Conservation (phyloP, 495 filamentous ascomycete species). For the Aspergillus leporis region DNA sequence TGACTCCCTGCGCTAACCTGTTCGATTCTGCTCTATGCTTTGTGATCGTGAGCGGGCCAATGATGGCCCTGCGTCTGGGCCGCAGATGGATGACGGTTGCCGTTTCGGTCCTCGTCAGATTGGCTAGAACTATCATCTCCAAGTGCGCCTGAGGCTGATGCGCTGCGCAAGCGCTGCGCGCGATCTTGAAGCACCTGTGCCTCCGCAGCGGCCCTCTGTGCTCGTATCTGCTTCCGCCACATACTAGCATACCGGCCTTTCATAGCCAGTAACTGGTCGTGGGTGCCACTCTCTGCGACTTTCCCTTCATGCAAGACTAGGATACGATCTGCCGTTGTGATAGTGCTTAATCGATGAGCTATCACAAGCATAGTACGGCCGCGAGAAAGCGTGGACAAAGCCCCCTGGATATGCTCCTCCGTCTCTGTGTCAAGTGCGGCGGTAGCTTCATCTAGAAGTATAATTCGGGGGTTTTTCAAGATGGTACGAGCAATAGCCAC, state of each 20-base stretch:
- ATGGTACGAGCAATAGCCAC: conserved; percentile 97
- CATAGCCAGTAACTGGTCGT: conserved; percentile 74
- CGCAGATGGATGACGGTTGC: conserved; percentile 29
- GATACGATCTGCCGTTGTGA: conserved; percentile 92
- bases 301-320: conserved; percentile 84
- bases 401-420: conserved; percentile 91
- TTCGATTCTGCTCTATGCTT: conserved; percentile 7
- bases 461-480: conserved; percentile 91
- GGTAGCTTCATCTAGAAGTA: conserved; percentile 95
- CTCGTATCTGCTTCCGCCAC: conserved; percentile 95
- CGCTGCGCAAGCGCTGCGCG: conserved; percentile 47
- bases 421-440: conserved; percentile 94
- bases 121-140: conserved; percentile 55
- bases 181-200: conserved; percentile 57
- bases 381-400: conserved; percentile 73
- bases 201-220: conserved; percentile 78
- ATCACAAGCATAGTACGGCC: conserved; percentile 86
- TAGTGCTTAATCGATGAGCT: conserved; percentile 89
- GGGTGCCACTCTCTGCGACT: conserved; percentile 83
- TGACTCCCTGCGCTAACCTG: conserved; percentile 15
- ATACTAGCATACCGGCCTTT: conserved; percentile 85
- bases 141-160: conserved; percentile 28
- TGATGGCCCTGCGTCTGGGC: conserved; percentile 18
- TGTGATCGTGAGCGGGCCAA: not conserved
- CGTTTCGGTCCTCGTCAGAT: conserved; percentile 51